Base-by-base conservation (phyloP, 1,284 basidiomycete species). In the Boletus chippewaensis region DNA sequence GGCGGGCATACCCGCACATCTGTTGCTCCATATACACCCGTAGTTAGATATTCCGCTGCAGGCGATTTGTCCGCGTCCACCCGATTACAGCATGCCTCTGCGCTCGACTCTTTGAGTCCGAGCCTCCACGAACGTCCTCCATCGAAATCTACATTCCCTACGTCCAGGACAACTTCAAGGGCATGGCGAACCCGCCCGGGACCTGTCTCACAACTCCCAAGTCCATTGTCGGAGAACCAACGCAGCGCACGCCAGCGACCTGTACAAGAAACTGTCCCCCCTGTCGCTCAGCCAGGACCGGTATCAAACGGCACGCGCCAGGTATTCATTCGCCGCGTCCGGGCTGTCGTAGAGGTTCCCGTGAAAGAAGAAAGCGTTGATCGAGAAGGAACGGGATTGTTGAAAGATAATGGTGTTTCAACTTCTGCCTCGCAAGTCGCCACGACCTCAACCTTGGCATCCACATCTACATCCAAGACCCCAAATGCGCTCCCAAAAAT, bases 301-400 rank as follows among this genome's bases (percentile, higher is more conserved):
- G 41, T 43, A 22, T 48, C 54, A 42, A 61, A 54, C 11, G 51
- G 56, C 20, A 40, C 51, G 39, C 62, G 53, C 4, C 60, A 67
- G 40, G 58, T 58, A 24, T 49, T 75, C 18, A 65, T 76, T 26
- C 70, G 74, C 18, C 72, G 72, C 13, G 75, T 77, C 16, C 70
- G 71, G 5, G 72, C 75, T 29, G 61, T 73, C 4, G 64, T 76
- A 16, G 66, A 76, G 44, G 65, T 73, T 3, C 74, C 73, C 16
- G 67, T 75, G 35, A 75, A 76, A 54, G 72, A 76, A 52, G 74
- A 76, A 57, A 69, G 68, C 20, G 49, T 61, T 1, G 69, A 69
- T 15, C 56, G 55, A 22, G 67, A 68, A 5, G 55, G 55, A 12
- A 12, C 53, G 13, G 50, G 48, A 26, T 13, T 8, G 13, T 52